Base-by-base conservation (phyloP, 2,329 filamentous ascomycete genomes). In the Tolypocladium amazonense region DNA sequence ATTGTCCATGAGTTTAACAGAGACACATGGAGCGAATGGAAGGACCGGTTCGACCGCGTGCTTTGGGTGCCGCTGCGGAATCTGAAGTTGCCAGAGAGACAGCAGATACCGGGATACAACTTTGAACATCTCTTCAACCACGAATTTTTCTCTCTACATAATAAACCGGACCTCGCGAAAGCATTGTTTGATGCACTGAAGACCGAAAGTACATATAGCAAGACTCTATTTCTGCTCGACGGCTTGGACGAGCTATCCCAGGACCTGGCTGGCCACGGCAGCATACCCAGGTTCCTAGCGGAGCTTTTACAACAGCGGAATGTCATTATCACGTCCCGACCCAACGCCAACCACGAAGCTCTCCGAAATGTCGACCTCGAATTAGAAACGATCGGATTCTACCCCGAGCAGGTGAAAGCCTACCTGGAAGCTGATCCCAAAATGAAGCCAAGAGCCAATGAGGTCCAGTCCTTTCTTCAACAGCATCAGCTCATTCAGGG, bases 281-380 rank as follows among this genome's bases (percentile, higher is more conserved):
- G 63, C 7, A 66, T 66, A 62, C 61, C 37, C 27, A 4, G 50
- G 20, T 67, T 73, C 39, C 64, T 76, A 33, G 30, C 20, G 11
- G 59, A 15, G 2, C 68, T 77, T n/a, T 62, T 76, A 14, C 67
- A 69, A 18, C 67, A 68, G 20, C 65, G 65, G 0, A 70, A 74
- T 54, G 67, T 76, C 11, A 75, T 79, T 56, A 68, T 78, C 33
- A 78, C 75, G 2, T 73, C 75, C 25, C 72, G 75, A 2, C 75
- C 75, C 30, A 33, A 33, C 30, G 30, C 30, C 30, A 33, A 33
- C 30, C 30, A 33, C 30, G 4, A 4, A 33, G 30, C 30, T 33
- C 30, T 33, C 30, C 30, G 30, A 33, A 33, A 33, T 33, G 4
- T 68, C 35, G 60, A 77, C 58, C 67, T 76, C 2, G 70, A 76